Evolutionary conservation across 2,329 filamentous ascomycete genomes (phyloP), one percentile per base, ranked within the genome.

Genomic region (Colletotrichum truncatum): DNA sequence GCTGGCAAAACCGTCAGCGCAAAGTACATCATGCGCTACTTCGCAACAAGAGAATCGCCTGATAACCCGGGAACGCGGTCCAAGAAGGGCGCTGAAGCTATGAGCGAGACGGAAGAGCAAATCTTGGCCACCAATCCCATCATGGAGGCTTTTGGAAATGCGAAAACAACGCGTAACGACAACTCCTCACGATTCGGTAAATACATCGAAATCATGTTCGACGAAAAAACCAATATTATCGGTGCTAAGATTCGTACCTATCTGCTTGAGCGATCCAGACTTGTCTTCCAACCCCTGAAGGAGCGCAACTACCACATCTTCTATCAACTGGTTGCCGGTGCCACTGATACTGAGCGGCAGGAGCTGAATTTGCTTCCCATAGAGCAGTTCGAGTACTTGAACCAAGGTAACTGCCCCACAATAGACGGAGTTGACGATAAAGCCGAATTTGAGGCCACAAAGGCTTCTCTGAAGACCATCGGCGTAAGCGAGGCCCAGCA

Each of bases 1-100:
- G 96, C 96, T 69, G 96, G 96, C 75, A 99, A 99, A 84, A 99
- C 96, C 5, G 96, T 99, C 78, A 98, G 95, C 80, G 96, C 96
- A 73, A 99, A 99, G 83, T 98, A 99, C 81, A 98, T 99, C 77
- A 99, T 99, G 96, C 90, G 96, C 74, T 99, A 99, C 83, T 99
- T 99, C 80, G 96, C 96, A 68, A 99, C 96, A 43, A 90, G 96
- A 87, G 96, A 98, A 80, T 91, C 94, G 7, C 94, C 96, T 60
- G 93, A 97, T 73, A 93, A 94, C 76, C 91, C 93, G 14, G 91
- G 91, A 51, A 91, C 89, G 69, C 90, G 92, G 73, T 85, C 85
- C 58, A 96, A 93, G 80, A 87, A 87, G 75, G 93, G 93, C 67
- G 84, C 89, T 72, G 91, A 93, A 64, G 77, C 90, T 69, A 98